These are phyloP conservation scores for Spatholobus suberectus DNA, from an alignment of 306 rosid genomes.

Conservation along the genomic window DNA sequence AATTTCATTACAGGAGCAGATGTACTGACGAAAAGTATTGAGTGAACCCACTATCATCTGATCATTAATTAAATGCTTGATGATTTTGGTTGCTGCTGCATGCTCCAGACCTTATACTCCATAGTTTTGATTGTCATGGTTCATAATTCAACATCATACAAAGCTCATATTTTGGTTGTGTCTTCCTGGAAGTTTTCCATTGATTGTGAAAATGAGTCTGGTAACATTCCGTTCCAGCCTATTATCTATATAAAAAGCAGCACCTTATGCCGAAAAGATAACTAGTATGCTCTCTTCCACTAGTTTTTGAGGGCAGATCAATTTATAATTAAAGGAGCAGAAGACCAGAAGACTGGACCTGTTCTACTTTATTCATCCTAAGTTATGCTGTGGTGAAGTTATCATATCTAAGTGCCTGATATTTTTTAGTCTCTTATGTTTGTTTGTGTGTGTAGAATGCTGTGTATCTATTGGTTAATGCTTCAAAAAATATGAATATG, in stretches of 20 bases:
- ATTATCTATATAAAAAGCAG: background rate
- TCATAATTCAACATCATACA: background rate
- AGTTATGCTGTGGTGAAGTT: background rate
- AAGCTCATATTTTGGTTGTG: constrained; percentile 1
- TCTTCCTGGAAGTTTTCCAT: constrained; percentile 1
- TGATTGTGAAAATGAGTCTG: background rate
- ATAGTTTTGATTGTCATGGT: constrained; percentile 29
- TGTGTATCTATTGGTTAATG: background rate
- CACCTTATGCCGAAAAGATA: background rate
- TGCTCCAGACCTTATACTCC: constrained; percentile 1
- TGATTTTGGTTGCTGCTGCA: constrained; percentile 21
- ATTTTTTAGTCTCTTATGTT: background rate
- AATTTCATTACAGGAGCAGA: constrained; percentile 15
- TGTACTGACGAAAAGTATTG: constrained; percentile 5
- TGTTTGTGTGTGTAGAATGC: background rate
- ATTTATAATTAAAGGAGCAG: background rate
- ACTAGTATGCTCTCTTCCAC: background rate
- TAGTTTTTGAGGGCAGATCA: background rate
- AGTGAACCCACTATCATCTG: background rate
- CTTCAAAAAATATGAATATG: constrained; percentile 14
- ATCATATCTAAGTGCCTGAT: background rate
- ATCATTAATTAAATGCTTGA: constrained; percentile 19
- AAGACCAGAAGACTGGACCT: background rate
- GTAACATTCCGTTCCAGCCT: background rate
- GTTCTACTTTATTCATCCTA: background rate